phyloP scores from a whole-genome alignment of 768 basidiomycete genomes.

The Coprinopsis strossmayeri region DNA sequence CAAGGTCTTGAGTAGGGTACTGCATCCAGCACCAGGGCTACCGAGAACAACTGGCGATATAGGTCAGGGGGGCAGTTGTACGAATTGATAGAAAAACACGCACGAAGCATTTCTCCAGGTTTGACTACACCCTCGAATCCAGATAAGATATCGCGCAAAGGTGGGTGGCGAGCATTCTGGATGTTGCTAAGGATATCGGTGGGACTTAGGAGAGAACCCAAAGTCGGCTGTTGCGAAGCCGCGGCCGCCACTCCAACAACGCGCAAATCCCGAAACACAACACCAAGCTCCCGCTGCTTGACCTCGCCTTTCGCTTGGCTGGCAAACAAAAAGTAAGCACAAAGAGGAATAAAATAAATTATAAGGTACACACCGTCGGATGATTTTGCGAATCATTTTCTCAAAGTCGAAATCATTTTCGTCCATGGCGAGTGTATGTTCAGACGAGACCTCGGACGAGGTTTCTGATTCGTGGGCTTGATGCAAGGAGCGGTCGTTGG shows the following conservation, averaged over 20 bases:
- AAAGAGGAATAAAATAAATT: background rate
- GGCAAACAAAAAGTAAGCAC: background rate
- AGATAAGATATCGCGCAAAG: slow-evolving; percentile 53
- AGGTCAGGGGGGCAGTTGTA: background rate
- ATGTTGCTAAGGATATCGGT: slow-evolving; percentile 33
- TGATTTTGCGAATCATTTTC: slow-evolving; percentile 22
- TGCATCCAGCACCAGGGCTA: slow-evolving; percentile 80
- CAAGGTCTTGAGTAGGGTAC: slow-evolving; percentile 75
- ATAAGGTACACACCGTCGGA: slow-evolving; percentile 23
- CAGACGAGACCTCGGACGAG: slow-evolving; percentile 6
- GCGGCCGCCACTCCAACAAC: slow-evolving; percentile 54
- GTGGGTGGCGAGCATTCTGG: slow-evolving; percentile 50
- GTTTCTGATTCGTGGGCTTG: slow-evolving; percentile 2
- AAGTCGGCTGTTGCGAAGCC: slow-evolving; percentile 46
- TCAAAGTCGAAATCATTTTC: slow-evolving; percentile 32
- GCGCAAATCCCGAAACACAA: slow-evolving; percentile 49
- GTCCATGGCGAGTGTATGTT: slow-evolving; percentile 21
- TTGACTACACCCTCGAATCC: slow-evolving; percentile 61
- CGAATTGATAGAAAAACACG: slow-evolving; percentile 35
- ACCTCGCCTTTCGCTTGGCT: slow-evolving; percentile 45
- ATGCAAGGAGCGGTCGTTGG: slow-evolving; percentile 15
- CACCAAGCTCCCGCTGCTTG: slow-evolving; percentile 49
- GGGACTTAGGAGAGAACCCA: slow-evolving; percentile 60
- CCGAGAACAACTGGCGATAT: slow-evolving; percentile 69
- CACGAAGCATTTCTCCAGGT: slow-evolving; percentile 75